Evolutionary conservation across 2,329 filamentous ascomycete species (phyloP), one percentile per base, ranked within the genome.

Genomic region (Exutisphaerella laricina): DNA sequence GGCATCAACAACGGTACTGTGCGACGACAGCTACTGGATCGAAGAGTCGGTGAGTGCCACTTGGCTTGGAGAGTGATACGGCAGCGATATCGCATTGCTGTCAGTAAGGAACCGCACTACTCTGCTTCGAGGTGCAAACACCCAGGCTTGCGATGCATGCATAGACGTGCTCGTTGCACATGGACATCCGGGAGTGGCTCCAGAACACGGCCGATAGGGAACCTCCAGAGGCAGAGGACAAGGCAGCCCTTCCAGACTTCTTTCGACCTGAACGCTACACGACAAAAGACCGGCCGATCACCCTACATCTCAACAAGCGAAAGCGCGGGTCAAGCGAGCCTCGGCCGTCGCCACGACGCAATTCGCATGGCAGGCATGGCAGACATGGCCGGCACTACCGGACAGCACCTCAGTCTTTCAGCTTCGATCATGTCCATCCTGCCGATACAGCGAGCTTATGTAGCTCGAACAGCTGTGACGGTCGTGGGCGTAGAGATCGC

Each of bases 181-280:
- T 72, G 69, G 66, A 72, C 49, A 68, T 73, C 49, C 57, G 56
- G 35, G 62, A 58, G 50, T 73, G 70, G 70, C 61, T 73, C 34
- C 60, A 66, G 39, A 59, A 66, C 41, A 70, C 64, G 5, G 62
- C 58, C 41, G 59, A 63, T 36, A 58, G 63, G 45, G 56, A 59
- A 42, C 54, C 57, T 41, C 55, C 59, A 37, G 59, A 53, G 28
- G 42, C 50, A 37, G 50, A 56, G 28, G 50, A 58, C 20, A 38
- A 52, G 37, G 46, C 49, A 30, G 46, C 33, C 30, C 33, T 59
- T 32, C 48, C 57, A 31, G 49, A 51, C 43, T 57, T 55, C 35
- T 36, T 54, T 20, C 50, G 52, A 40, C 53, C 49, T 37, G 54
- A 57, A 41, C 44, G 46, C 35, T 22, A 51, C 31, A 41, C 44